Percentiles rank a stretch among this genome's conserved stretches.
phyloP scores from a whole-genome alignment of 805 yeast species.

The Candida ortonii region DNA sequence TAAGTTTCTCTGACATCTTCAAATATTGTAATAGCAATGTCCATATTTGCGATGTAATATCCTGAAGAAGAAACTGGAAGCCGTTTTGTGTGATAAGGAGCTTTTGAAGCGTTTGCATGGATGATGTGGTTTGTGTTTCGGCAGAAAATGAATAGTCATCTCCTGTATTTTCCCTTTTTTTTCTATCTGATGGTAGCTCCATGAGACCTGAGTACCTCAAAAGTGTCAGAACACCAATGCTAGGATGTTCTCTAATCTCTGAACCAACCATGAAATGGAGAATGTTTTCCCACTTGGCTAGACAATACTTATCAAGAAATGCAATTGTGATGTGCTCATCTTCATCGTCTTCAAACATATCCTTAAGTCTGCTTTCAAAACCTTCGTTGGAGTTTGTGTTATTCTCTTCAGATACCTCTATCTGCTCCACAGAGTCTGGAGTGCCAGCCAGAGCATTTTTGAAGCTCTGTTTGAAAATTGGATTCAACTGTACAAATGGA shows the following conservation, averaged over 20 bases:
- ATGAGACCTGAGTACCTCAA: conserved; percentile 80
- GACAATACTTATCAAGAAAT: conserved; percentile 75
- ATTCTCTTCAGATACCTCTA: conserved; percentile 10
- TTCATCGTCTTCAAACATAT: conserved; percentile 66
- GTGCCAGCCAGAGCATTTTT: conserved; percentile 79
- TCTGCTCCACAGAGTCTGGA: conserved; percentile 32
- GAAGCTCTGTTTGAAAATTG: conserved; percentile 71
- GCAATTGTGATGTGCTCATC: conserved; percentile 57
- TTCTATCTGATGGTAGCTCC: conserved; percentile 54
- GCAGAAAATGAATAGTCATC: conserved; percentile 22
- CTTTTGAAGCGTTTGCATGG: conserved; percentile 26
- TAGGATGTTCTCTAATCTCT: conserved; percentile 63
- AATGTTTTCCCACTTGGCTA: conserved; percentile 90
- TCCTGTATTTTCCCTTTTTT: conserved; percentile 26
- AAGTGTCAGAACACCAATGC: conserved; percentile 75
- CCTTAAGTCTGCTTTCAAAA: conserved; percentile 5
- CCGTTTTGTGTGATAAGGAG: conserved; percentile 85
- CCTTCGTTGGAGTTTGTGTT: conserved; percentile 2
- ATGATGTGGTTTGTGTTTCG: conserved; percentile 18
- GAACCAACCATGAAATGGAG: conserved; percentile 98
- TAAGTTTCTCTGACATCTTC: conserved; percentile 74
- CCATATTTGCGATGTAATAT: conserved; percentile 94
- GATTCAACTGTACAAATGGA: conserved; percentile 51
- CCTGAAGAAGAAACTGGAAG: conserved; percentile 90
- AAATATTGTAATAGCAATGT: conserved; percentile 82